phyloP scores from a whole-genome alignment of 192 early-diverging fungal species.

The Linnemannia elongata region DNA sequence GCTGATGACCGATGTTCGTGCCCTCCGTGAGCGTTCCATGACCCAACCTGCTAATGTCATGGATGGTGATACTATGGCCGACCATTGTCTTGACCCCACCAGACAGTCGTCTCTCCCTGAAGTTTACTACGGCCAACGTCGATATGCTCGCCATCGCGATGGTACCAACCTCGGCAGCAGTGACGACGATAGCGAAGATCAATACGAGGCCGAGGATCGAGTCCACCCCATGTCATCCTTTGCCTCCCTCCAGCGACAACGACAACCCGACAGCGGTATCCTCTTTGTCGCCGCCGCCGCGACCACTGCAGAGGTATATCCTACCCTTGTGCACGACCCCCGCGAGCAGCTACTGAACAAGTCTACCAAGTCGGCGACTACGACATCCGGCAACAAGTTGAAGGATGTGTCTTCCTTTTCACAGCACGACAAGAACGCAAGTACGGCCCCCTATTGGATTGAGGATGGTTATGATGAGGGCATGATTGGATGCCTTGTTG shows the following conservation, averaged over 20 bases:
- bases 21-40: constrained; percentile 12
- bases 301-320: constrained; percentile 25
- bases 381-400: background rate
- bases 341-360: background rate
- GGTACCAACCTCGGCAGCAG: constrained; percentile 9
- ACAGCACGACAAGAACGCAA: background rate
- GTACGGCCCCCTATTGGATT: constrained; percentile 5
- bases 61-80: background rate
- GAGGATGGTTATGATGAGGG: constrained; percentile 6
- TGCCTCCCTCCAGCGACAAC: constrained; percentile 5
- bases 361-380: background rate
- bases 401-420: too few relatives aligned
- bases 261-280: constrained; percentile 37
- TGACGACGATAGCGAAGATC: constrained; percentile 2
- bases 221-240: background rate
- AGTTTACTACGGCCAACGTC: background rate
- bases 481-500: constrained; percentile 20
- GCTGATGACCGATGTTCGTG: constrained; percentile 7
- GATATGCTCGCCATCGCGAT: background rate
- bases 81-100: background rate
- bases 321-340: constrained; percentile 22
- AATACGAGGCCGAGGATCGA: background rate
- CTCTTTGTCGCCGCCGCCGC: constrained; percentile 34
- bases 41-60: constrained; percentile 7
- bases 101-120: background rate